Percentiles rank a stretch among this genome's conserved stretches.
Evolutionary conservation across 345 rosid species (phyloP).

Genomic region (Bretschneidera sinensis): DNA sequence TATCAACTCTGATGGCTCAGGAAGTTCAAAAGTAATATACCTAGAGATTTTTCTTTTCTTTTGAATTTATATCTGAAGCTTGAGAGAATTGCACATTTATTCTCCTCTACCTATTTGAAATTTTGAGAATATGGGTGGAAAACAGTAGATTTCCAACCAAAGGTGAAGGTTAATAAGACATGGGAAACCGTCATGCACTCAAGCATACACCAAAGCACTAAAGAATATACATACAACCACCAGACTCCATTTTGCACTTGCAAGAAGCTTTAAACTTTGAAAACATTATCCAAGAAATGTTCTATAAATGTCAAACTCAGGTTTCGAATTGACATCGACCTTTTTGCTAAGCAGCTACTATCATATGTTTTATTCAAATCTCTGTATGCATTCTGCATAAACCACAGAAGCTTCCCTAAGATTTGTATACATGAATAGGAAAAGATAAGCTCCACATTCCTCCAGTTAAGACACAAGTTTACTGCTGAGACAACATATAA

Average conservation of each 20-base stretch:
- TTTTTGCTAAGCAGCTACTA: not conserved
- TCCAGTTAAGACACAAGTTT: too few relatives aligned
- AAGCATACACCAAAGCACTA: not conserved
- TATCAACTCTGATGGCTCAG: too few relatives aligned
- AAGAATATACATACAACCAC: not conserved
- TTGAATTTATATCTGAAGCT: not conserved
- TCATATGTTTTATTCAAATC: too few relatives aligned
- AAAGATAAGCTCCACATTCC: too few relatives aligned
- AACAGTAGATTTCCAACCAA: not conserved
- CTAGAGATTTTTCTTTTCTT: not conserved
- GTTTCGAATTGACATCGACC: not conserved
- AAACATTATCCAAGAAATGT: not conserved
- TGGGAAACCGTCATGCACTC: not conserved
- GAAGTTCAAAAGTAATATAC: too few relatives aligned
- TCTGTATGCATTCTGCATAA: not conserved
- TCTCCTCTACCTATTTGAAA: not conserved
- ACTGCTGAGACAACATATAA: too few relatives aligned
- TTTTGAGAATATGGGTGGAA: not conserved
- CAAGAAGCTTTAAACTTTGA: not conserved
- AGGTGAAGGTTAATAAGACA: not conserved
- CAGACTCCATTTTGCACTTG: not conserved
- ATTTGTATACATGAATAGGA: too few relatives aligned
- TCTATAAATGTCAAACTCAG: not conserved
- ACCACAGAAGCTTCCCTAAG: too few relatives aligned
- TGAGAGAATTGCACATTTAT: not conserved